Evolutionary conservation across 1,284 basidiomycete species (phyloP).

Genomic region (Spongispora temasekensis): DNA sequence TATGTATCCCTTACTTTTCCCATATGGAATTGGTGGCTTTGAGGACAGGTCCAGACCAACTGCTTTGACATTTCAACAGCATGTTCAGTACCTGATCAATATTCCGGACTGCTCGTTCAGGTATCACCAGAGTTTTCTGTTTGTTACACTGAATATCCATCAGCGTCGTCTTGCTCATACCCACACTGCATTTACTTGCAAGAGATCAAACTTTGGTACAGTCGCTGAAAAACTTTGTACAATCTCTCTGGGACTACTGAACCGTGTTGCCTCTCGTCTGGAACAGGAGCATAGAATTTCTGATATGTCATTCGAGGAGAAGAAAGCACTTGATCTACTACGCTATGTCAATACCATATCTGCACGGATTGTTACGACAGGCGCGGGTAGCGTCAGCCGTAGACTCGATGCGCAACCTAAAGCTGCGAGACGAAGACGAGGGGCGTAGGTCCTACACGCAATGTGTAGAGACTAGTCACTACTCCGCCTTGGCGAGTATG

Average conservation of each 20-base stretch:
- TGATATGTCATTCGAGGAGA: neutral
- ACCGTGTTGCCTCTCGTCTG: neutral
- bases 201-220: neutral
- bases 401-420: too few relatives aligned
- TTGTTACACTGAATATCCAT: constrained; percentile 8
- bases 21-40: neutral
- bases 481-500: too few relatives aligned
- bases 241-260: neutral
- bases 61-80: neutral
- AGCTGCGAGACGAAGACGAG: too few relatives aligned
- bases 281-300: constrained; percentile 1
- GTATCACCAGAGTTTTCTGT: constrained; percentile 11
- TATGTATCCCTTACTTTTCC: neutral
- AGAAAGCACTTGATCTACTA: neutral
- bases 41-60: neutral
- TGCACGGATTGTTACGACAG: constrained; percentile 1
- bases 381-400: too few relatives aligned
- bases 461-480: too few relatives aligned
- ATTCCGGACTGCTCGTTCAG: neutral
- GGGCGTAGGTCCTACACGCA: too few relatives aligned
- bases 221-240: neutral
- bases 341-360: constrained; percentile 12
- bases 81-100: neutral
- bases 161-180: constrained; percentile 8
- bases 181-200: constrained; percentile 5